Evolutionary conservation across 1,139 yeast genomes (phyloP).

Genomic region (Pichiaceae sp.): DNA sequence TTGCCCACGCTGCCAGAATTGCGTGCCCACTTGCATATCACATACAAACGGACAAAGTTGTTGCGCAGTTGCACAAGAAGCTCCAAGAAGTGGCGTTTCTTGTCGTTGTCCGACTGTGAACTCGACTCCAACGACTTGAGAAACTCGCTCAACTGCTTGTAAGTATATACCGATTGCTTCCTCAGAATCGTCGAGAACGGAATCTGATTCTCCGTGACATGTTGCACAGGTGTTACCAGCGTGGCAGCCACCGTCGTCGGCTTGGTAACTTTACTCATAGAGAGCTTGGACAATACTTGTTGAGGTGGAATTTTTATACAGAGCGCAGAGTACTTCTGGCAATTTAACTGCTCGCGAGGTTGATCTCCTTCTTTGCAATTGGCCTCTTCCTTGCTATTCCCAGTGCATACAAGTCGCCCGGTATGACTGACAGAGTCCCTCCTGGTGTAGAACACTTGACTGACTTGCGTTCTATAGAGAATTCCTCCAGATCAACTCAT

Average conservation of each 20-base stretch:
- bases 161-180: slow-evolving; percentile 55
- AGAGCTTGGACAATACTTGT: no score
- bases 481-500: no score
- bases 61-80: slow-evolving; percentile 65
- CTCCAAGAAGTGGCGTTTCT: slow-evolving; percentile 63
- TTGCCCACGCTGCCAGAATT: slow-evolving; percentile 62
- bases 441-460: no score
- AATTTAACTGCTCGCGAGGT: no score
- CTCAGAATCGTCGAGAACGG: slow-evolving; percentile 53
- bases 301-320: no score
- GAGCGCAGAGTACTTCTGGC: no score
- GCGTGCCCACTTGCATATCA: slow-evolving; percentile 80
- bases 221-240: slow-evolving; percentile 49
- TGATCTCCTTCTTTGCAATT: no score
- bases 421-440: no score
- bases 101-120: slow-evolving; percentile 43
- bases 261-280: neutral
- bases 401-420: no score
- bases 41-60: slow-evolving; percentile 76
- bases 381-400: no score
- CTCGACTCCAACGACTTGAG: slow-evolving; percentile 52
- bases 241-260: neutral
- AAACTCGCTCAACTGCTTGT: slow-evolving; percentile 52
- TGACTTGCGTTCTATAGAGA: no score
- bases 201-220: slow-evolving; percentile 61